These are phyloP conservation scores for Cladophialophora bantiana DNA, from an alignment of 2,329 filamentous ascomycete genomes.

Conservation along the genomic window DNA sequence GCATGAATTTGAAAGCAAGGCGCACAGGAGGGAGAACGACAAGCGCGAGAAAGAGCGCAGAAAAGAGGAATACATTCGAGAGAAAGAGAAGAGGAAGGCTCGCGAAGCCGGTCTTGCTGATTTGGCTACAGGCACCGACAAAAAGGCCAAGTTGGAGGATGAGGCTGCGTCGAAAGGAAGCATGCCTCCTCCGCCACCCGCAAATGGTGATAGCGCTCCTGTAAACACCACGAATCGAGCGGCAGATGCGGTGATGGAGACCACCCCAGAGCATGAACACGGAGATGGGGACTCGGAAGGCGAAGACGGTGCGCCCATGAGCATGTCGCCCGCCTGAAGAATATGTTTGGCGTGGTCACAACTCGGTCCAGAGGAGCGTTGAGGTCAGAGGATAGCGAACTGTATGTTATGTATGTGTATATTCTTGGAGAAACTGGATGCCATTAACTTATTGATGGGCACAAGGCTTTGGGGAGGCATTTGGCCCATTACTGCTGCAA, in stretches of 20 bases:
- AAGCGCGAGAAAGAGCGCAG: constrained; percentile 64
- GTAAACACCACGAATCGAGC: neutral
- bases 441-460: constrained; percentile 6
- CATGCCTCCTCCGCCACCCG: constrained; percentile 26
- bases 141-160: constrained; percentile 27
- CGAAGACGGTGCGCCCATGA: constrained; percentile 40
- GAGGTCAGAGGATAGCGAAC: neutral
- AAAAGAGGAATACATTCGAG: constrained; percentile 60
- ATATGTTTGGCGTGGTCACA: neutral
- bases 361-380: neutral
- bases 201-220: constrained; percentile 20
- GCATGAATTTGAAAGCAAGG: constrained; percentile 99
- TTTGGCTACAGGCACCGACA: constrained; percentile 11
- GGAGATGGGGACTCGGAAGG: constrained; percentile 37
- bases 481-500: neutral
- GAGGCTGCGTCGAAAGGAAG: constrained; percentile 4
- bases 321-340: constrained; percentile 36
- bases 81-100: constrained; percentile 54
- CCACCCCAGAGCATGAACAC: constrained; percentile 5
- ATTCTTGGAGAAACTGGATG: constrained; percentile 4
- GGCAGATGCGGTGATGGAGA: neutral
- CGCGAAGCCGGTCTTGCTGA: constrained; percentile 40
- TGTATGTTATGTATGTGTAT: constrained; percentile 11
- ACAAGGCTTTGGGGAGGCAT: neutral
- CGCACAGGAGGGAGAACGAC: constrained; percentile 87